Base-by-base conservation (phyloP, 2,329 filamentous ascomycete species). In the Elsinoe arachidis region DNA sequence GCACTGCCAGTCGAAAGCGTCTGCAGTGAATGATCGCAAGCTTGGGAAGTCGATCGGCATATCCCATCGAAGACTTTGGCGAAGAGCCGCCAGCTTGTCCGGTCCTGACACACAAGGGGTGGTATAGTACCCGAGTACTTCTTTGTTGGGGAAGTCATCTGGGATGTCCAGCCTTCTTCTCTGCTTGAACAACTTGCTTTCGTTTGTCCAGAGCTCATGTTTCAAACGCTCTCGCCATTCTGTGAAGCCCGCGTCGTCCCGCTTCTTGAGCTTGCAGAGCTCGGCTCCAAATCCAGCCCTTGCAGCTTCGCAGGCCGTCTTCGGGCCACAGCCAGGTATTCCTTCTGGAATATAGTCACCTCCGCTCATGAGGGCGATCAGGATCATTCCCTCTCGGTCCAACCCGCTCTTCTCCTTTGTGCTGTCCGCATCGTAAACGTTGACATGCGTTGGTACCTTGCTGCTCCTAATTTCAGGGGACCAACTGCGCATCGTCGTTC, bases 341-440 rank as follows among this genome's bases (percentile, higher is more conserved):
- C 93, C 93, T 57, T 90, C 88, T 0, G 91, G 88, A 0, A 92
- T 77, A 65, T 99, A 99, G 70, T 99, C 93, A 5, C 93, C 93
- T 5, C 93, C 93, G 64, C 91, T 96, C 81, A 99, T 90, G 61
- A 99, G 75, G 0, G 93, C 93, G 17, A 97, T 87, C 11, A 99
- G 74, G 19, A 97, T 86, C 91, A 99, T 95, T 0, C 90, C 92
- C 61, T 93, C 85, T 17, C 87, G 79, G 65, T 91, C 88, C 46
- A 97, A 75, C 0, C 86, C 86, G 1, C 80, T 76, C 1, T 71
- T 75, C 58, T 73, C 70, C 63, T 77, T 77, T 0, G 84, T 80
- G 37, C 80, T 76, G 10, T 78, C 70, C 0, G 81, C 81, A 58
- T 90, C 82, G 68, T 96, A 95, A 49, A 95, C 75, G 43, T 86